phyloP scores from a whole-genome alignment of 306 rosid genomes.

The Castanospermum australe region DNA sequence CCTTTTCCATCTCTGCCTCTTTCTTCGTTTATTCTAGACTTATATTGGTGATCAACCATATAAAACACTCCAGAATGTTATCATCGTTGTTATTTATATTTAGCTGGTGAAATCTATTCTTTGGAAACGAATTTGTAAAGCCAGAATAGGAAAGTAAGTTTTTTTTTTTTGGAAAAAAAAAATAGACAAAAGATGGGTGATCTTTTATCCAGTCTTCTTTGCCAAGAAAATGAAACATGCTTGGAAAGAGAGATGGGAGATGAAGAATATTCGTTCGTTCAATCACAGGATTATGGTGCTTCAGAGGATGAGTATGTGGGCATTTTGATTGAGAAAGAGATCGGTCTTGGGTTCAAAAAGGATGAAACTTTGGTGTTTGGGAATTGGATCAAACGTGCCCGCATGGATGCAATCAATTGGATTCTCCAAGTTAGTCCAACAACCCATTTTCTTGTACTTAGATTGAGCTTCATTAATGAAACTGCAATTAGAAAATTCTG shows the following conservation, averaged over 20 bases:
- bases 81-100: conserved; percentile 5
- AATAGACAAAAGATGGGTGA: conserved; percentile 42
- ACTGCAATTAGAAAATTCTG: neutral
- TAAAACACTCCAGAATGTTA: conserved; percentile 8
- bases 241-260: conserved; percentile 35
- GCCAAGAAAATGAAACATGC: conserved; percentile 43
- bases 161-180: neutral
- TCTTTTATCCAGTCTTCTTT: conserved; percentile 40
- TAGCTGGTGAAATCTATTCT: conserved; percentile 5
- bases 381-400: conserved; percentile 47
- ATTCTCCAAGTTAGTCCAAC: conserved; percentile 63
- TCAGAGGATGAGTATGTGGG: conserved; percentile 51
- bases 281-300: conserved; percentile 17
- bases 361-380: conserved; percentile 38
- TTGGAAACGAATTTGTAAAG: neutral
- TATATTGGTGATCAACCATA: conserved; percentile 11
- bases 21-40: conserved; percentile 4
- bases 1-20: conserved; percentile 11
- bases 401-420: conserved; percentile 72
- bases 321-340: conserved; percentile 55
- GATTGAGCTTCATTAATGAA: conserved; percentile 24
- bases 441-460: conserved; percentile 9
- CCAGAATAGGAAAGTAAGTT: neutral
- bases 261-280: conserved; percentile 25
- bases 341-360: conserved; percentile 39